Conservation (phyloP, 1,284 basidiomycete genomes). For the Fomitiporia mediterranea region DNA sequence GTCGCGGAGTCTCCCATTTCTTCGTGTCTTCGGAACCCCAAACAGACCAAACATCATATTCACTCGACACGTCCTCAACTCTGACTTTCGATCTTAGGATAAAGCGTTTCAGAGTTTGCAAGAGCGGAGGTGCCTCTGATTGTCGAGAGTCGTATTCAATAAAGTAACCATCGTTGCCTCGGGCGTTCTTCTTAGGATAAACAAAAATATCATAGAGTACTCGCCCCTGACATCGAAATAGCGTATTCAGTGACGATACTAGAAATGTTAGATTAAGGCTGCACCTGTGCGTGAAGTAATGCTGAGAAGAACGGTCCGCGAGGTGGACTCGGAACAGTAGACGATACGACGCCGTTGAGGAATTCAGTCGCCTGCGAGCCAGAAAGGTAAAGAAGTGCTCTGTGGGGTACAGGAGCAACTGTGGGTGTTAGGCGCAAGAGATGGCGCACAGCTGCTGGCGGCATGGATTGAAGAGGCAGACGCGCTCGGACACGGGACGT, state of each 20-base stretch:
- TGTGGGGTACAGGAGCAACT: constrained; percentile 56
- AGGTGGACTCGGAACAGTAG: constrained; percentile 47
- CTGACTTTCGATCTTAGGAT: constrained; percentile 88
- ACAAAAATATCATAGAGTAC: constrained; percentile 88
- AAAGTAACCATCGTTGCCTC: constrained; percentile 53
- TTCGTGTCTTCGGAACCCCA: constrained; percentile 56
- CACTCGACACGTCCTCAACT: constrained; percentile 67
- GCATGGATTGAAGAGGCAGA: too few relatives aligned
- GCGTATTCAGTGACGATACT: constrained; percentile 14
- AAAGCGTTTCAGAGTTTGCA: constrained; percentile 74
- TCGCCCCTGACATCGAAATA: constrained; percentile 59
- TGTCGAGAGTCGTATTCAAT: constrained; percentile 69
- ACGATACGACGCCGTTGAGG: constrained; percentile 82
- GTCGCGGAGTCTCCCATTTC: constrained; percentile 36
- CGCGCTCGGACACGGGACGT: too few relatives aligned
- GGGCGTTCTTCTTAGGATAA: constrained; percentile 53
- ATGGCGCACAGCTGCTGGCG: constrained; percentile 38
- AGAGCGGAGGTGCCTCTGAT: constrained; percentile 54
- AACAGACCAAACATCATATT: constrained; percentile 76
- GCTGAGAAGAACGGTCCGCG: constrained; percentile 68
- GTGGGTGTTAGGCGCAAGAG: constrained; percentile 51
- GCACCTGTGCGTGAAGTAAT: constrained; percentile 84
- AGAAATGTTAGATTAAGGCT: constrained; percentile 14
- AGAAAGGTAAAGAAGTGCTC: constrained; percentile 68
- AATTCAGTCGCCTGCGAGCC: constrained; percentile 85